Conservation (phyloP, 768 basidiomycete genomes). For the Lenzites betulinus region DNA sequence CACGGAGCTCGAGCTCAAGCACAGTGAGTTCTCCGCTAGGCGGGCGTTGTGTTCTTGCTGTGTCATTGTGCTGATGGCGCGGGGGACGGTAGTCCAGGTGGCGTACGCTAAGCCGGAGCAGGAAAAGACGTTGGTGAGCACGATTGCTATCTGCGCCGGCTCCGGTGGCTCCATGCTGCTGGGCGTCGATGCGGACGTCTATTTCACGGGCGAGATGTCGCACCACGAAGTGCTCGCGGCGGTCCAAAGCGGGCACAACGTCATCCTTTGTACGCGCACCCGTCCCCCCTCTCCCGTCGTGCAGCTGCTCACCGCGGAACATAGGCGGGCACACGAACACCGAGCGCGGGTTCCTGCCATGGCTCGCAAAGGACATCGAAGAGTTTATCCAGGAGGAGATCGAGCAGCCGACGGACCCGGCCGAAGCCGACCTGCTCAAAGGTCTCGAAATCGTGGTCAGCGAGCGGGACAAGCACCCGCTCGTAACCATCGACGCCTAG, state of each 20-base stretch:
- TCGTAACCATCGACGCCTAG: constrained; percentile 54
- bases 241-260: constrained; percentile 71
- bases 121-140: constrained; percentile 39
- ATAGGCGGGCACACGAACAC: constrained; percentile 92
- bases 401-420: constrained; percentile 30
- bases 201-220: constrained; percentile 90
- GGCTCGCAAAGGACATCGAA: constrained; percentile 64
- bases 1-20: constrained; percentile 55
- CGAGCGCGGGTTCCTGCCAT: constrained; percentile 88
- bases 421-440: constrained; percentile 29
- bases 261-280: constrained; percentile 73
- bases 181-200: constrained; percentile 78
- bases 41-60: too few relatives aligned
- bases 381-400: constrained; percentile 48
- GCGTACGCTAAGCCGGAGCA: constrained; percentile 44
- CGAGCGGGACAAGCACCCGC: constrained; percentile 70
- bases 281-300: not conserved
- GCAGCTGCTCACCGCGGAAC: constrained; percentile 21
- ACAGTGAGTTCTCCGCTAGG: constrained; percentile 50
- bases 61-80: too few relatives aligned
- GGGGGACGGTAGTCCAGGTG: constrained; percentile 79
- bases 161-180: constrained; percentile 79
- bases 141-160: constrained; percentile 90
- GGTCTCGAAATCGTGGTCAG: constrained; percentile 69
- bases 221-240: constrained; percentile 90